Evolutionary conservation across 164 flowering plant genomes (phyloP).

Genomic region (Vitis vinifera): DNA sequence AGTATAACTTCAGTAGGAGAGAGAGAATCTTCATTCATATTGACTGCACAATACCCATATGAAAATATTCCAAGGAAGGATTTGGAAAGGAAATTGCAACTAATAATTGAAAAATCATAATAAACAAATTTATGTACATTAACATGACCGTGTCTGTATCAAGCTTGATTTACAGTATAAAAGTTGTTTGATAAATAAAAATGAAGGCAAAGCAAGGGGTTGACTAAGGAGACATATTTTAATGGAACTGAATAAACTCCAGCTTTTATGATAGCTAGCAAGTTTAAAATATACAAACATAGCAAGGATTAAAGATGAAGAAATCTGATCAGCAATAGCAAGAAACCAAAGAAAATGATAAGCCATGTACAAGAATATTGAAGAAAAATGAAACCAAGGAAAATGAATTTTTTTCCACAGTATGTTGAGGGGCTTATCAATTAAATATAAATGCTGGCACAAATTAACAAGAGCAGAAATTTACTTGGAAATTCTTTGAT

Average conservation of each 20-base stretch:
- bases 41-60: too few species aligned
- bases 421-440: background rate
- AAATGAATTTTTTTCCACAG: background rate
- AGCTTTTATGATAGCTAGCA: background rate
- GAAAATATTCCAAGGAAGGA: too few species aligned
- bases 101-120: background rate
- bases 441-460: background rate
- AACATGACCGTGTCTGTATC: background rate
- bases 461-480: constrained; percentile 7
- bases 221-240: background rate
- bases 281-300: background rate
- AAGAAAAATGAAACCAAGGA: background rate
- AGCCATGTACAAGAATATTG: background rate
- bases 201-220: background rate
- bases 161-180: background rate
- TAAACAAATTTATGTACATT: background rate
- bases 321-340: too few species aligned
- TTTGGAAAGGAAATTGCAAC: too few species aligned
- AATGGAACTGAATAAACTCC: background rate
- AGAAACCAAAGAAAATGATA: too few species aligned
- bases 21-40: too few species aligned
- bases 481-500: constrained; percentile 65
- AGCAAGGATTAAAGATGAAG: background rate
- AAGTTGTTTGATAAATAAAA: background rate
- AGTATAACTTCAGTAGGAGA: too few species aligned